Conservation (phyloP, 129 eudicot species). For the Chrysanthemum lavandulifolium region DNA sequence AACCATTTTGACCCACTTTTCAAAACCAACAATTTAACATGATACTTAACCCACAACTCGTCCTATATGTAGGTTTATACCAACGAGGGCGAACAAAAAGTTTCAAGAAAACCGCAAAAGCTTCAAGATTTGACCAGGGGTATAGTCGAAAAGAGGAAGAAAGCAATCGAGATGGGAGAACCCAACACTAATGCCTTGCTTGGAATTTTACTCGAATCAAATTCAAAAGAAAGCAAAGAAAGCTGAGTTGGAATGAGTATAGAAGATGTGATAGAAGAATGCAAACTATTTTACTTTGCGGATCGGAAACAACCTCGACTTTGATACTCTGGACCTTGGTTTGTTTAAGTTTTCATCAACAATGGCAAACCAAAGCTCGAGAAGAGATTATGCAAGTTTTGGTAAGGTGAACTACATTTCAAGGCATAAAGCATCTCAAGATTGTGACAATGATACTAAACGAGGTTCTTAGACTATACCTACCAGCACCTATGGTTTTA, state of each 20-base stretch:
- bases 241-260: conserved; percentile 28
- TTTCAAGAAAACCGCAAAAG: conserved; percentile 27
- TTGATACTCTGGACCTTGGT: conserved; percentile 49
- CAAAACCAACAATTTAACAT: too few species aligned
- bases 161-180: conserved; percentile 30
- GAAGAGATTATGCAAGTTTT: conserved; percentile 33
- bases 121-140: conserved; percentile 20
- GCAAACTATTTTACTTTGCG: conserved; percentile 54
- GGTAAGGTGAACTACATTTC: conserved; percentile 22
- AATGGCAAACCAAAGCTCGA: conserved; percentile 47
- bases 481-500: conserved; percentile 7
- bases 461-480: conserved; percentile 46
- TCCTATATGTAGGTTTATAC: conserved; percentile 9
- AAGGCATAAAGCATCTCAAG: conserved; percentile 37
- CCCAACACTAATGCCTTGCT: conserved; percentile 22
- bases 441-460: conserved; percentile 35
- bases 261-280: conserved; percentile 48
- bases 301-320: conserved; percentile 49
- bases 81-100: conserved; percentile 23
- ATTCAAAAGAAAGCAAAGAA: conserved; percentile 24
- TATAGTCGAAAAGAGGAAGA: conserved; percentile 25
- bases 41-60: too few species aligned
- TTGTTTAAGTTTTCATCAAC: conserved; percentile 34
- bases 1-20: too few species aligned
- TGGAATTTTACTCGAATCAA: conserved; percentile 36